phyloP scores from a whole-genome alignment of 2,329 filamentous ascomycete genomes.

The Thielaviopsis punctulata region DNA sequence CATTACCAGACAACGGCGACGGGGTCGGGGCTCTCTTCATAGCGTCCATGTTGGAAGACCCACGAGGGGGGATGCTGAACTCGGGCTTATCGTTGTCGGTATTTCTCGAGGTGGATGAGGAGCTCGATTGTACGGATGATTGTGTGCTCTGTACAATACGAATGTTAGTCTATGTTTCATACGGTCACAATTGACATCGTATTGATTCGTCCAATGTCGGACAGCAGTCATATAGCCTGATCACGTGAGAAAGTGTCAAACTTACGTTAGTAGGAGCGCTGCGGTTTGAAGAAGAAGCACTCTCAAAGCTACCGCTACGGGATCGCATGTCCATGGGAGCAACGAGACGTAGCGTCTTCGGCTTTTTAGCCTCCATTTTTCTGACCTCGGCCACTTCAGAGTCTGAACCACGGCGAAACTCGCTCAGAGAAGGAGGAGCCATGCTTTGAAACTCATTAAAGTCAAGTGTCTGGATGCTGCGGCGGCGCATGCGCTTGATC shows the following conservation, averaged over 20 bases:
- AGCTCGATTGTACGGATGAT: background rate
- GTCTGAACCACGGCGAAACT: conserved; percentile 10
- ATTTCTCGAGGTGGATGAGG: background rate
- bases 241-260: no score
- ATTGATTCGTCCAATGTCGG: no score
- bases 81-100: conserved; percentile 8
- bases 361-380: conserved; percentile 20
- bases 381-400: conserved; percentile 15
- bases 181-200: no score
- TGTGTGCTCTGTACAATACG: background rate
- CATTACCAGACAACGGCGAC: conserved; percentile 58
- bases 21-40: conserved; percentile 48
- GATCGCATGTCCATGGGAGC: conserved; percentile 20
- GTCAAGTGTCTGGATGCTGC: conserved; percentile 59
- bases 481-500: conserved; percentile 59
- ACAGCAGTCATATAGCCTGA: no score
- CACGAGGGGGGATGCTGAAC: conserved; percentile 9
- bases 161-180: background rate
- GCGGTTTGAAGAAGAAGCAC: conserved; percentile 38
- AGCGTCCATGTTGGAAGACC: conserved; percentile 29
- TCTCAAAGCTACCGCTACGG: conserved; percentile 47
- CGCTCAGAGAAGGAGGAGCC: conserved; percentile 5
- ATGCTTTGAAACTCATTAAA: conserved; percentile 24
- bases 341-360: conserved; percentile 24
- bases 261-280: conserved; percentile 49